Evolutionary conservation across 1,284 basidiomycete species (phyloP).

Genomic region (Cryptococcus hybrid): DNA sequence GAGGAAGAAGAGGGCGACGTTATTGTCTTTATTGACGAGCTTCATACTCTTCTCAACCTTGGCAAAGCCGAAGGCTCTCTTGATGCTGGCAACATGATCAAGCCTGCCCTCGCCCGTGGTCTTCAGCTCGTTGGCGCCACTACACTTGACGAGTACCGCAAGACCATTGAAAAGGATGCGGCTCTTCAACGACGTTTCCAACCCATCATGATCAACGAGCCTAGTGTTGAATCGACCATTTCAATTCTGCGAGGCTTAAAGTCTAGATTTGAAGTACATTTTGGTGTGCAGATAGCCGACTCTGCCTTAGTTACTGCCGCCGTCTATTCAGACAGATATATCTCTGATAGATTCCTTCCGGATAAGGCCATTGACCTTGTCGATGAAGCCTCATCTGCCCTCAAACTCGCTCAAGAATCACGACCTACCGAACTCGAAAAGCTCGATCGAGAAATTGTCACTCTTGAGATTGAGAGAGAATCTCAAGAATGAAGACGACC

Average conservation of each 20-base stretch:
- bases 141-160: conserved; percentile 85
- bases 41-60: conserved; percentile 62
- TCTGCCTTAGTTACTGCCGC: conserved; percentile 81
- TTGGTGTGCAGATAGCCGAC: conserved; percentile 88
- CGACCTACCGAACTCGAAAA: conserved; percentile 83
- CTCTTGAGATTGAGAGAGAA: conserved; percentile 85
- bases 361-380: conserved; percentile 84
- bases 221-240: conserved; percentile 78
- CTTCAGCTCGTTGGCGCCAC: conserved; percentile 84
- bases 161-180: conserved; percentile 88
- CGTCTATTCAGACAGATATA: conserved; percentile 75
- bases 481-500: conserved; percentile 87
- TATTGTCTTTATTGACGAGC: conserved; percentile 90
- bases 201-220: conserved; percentile 82
- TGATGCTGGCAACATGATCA: conserved; percentile 71
- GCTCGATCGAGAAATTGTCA: conserved; percentile 79
- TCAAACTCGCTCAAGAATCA: conserved; percentile 87
- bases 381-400: conserved; percentile 82
- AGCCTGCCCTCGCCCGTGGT: conserved; percentile 70
- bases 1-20: conserved; percentile 66
- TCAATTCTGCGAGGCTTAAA: conserved; percentile 87
- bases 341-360: conserved; percentile 80
- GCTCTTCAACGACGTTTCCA: conserved; percentile 89
- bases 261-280: conserved; percentile 78
- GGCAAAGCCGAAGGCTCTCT: conserved; percentile 90